Base-by-base conservation (phyloP, 140 eudicot genomes). In the Senecio squalidus region DNA sequence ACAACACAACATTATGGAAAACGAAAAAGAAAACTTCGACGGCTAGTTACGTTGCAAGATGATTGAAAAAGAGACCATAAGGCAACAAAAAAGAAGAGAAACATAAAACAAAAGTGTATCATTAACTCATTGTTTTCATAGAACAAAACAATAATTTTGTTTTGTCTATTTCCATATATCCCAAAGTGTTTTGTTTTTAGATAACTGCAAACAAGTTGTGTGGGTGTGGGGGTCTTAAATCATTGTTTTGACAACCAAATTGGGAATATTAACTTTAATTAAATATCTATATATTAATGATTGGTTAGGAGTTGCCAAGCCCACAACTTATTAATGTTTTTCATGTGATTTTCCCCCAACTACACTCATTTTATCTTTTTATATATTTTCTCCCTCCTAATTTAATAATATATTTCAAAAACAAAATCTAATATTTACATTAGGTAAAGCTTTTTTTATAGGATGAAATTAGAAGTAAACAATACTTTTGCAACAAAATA, bases 231-330 rank as follows among this genome's bases (percentile, higher is more conserved):
- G 68, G 62, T 64, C 26, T 55, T 55, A 50, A 71, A 71, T 71
- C 29, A 63, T 63, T 63, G 60, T 45, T 46, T 33, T 71, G 76
- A 47, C 61, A 62, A 62, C 65, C 53, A 55, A 20, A 27, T 17
- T 31, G 26, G 69, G 76, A 62, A 71, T 62, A 52, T 47, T 49
- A 58, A 58, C 38, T 17, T 16, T 36, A 51, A 34, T 64, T 48
- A 47, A 36, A 58, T 49, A 70, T 61, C 1, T 34, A 62, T 54
- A 27, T 71, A 34, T 62, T 53, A 62, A 71, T 62, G 36, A 71
- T 71, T 62, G 50, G 40, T 45, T 62, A 54, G 60, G 71, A 71
- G 66, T 71, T 71, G 71, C 66, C 65, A 71, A 71, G 14, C 45
- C 59, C 62, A 36, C 10, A 40, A 33, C 28, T 31, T 28, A 33